These are phyloP conservation scores for Thyridium curvatum DNA, from an alignment of 2,329 filamentous ascomycete species.

Conservation along the genomic window DNA sequence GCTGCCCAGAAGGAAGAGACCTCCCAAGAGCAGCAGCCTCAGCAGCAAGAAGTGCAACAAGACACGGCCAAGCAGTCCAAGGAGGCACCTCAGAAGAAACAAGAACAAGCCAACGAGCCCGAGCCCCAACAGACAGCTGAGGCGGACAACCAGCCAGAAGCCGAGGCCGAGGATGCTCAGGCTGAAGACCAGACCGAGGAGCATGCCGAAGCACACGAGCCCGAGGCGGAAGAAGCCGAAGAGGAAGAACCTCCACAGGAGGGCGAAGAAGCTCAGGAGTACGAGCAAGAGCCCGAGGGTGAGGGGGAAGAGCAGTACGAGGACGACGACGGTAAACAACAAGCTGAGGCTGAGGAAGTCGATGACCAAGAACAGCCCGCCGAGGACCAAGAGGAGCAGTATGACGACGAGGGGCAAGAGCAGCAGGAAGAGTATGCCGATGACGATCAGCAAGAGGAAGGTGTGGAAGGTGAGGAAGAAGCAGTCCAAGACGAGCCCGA, in stretches of 20 bases:
- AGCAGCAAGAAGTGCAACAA: constrained; percentile 6
- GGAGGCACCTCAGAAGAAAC: background rate
- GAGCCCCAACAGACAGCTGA: background rate
- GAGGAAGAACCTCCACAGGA: background rate
- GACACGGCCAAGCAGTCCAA: background rate
- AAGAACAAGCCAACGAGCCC: constrained; percentile 7
- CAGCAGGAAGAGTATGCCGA: constrained; percentile 13
- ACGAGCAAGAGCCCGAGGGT: background rate
- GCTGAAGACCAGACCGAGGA: constrained; percentile 9
- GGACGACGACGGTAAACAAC: background rate
- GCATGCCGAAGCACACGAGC: constrained; percentile 4
- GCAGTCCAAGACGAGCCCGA: constrained; percentile 16
- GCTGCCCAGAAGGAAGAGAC: background rate
- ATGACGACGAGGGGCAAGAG: constrained; percentile 9
- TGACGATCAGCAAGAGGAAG: constrained; percentile 9
- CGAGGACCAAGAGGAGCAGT: constrained; percentile 8
- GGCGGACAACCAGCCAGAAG: constrained; percentile 10
- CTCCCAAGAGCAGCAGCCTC: constrained; percentile 5
- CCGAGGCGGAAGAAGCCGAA: background rate
- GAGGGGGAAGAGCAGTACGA: background rate
- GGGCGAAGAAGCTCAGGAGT: background rate
- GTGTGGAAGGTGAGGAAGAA: constrained; percentile 13
- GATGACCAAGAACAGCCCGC: constrained; percentile 8
- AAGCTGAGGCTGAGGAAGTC: constrained; percentile 5
- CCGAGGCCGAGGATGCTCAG: constrained; percentile 5